Evolutionary conservation across 257 asterid species (phyloP).

Genomic region (Solanum sparsipilum): DNA sequence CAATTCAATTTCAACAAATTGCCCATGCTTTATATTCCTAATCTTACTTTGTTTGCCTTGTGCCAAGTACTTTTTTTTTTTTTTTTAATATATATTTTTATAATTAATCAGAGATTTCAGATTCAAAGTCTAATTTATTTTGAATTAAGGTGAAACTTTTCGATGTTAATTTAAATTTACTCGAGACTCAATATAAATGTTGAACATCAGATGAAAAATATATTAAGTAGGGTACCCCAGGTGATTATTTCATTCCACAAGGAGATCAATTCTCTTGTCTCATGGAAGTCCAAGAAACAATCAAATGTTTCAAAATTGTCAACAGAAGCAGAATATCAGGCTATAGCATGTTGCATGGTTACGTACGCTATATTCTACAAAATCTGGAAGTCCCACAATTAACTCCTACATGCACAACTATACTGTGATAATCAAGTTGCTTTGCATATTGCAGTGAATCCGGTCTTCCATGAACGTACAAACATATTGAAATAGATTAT

Average conservation of each 20-base stretch:
- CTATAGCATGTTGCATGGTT: too few species aligned
- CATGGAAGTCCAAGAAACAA: background rate
- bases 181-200: too few species aligned
- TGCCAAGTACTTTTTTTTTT: too few species aligned
- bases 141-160: too few species aligned
- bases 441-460: background rate
- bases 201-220: background rate
- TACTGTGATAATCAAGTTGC: background rate
- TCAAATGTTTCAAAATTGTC: background rate
- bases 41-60: too few species aligned
- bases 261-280: background rate
- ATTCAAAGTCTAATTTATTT: too few species aligned
- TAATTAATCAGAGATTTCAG: too few species aligned
- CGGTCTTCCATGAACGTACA: background rate
- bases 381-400: background rate
- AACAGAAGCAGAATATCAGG: background rate
- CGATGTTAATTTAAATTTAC: too few species aligned
- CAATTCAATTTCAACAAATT: background rate
- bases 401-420: background rate
- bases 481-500: background rate
- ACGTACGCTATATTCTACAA: background rate
- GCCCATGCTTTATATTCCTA: background rate
- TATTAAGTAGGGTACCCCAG: background rate
- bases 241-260: background rate
- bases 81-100: too few species aligned